These are phyloP conservation scores for Epichloe amarillans DNA, from an alignment of 2,329 filamentous ascomycete genomes.

Conservation along the genomic window DNA sequence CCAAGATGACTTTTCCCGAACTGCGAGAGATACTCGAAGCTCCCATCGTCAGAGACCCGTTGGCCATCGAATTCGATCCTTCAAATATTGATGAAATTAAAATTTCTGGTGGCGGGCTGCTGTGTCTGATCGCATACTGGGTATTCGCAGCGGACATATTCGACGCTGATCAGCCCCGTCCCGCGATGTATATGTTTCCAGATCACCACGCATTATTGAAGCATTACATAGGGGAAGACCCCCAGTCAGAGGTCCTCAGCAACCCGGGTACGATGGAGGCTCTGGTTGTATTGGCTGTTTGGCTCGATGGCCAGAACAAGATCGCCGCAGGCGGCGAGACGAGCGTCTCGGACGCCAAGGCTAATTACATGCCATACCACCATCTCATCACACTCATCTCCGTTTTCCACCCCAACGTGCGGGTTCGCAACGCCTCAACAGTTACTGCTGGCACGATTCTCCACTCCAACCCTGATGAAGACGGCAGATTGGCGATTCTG, in stretches of 20 bases:
- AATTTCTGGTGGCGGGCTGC: constrained; percentile 43
- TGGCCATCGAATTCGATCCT: constrained; percentile 32
- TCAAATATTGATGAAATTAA: constrained; percentile 37
- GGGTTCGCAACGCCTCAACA: constrained; percentile 41
- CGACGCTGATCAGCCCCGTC: constrained; percentile 37
- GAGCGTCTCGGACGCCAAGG: constrained; percentile 14
- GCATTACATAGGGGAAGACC: constrained; percentile 38
- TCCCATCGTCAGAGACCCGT: constrained; percentile 29
- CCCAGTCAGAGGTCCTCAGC: constrained; percentile 32
- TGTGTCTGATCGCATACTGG: constrained; percentile 48
- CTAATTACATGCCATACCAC: constrained; percentile 45
- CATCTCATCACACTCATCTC: constrained; percentile 44
- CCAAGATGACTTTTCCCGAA: constrained; percentile 29
- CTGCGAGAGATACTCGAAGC: constrained; percentile 31
- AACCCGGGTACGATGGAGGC: constrained; percentile 45
- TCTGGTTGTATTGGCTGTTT: constrained; percentile 45
- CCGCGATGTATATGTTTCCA: constrained; percentile 45
- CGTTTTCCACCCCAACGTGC: constrained; percentile 41
- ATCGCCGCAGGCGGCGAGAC: constrained; percentile 17
- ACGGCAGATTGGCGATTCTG: constrained; percentile 45
- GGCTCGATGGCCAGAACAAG: constrained; percentile 38
- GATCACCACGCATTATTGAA: constrained; percentile 42
- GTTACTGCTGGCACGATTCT: constrained; percentile 39
- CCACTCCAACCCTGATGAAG: constrained; percentile 46
- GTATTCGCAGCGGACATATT: constrained; percentile 51